phyloP scores from a whole-genome alignment of 352 stramenopile genomes.

The Phytopythium litorale region DNA sequence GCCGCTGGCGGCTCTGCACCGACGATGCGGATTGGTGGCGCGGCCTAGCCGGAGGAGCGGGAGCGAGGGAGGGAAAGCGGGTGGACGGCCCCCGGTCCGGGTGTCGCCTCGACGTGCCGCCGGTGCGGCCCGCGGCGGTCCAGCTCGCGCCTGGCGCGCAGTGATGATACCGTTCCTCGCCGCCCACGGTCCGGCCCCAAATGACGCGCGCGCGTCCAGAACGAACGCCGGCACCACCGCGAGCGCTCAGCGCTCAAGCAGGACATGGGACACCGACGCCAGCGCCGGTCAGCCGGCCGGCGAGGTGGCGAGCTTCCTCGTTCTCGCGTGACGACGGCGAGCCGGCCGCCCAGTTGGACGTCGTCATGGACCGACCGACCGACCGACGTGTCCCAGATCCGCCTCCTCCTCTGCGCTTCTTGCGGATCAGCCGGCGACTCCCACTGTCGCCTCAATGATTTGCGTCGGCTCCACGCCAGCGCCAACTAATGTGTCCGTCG shows the following conservation, averaged over 20 bases:
- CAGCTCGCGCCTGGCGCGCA: background rate
- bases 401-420: background rate
- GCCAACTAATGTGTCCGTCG: background rate
- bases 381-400: constrained; percentile 1
- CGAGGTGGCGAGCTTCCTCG: too few relatives aligned
- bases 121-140: background rate
- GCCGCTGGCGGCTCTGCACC: background rate
- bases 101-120: background rate
- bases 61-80: background rate
- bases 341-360: background rate
- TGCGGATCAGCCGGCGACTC: background rate
- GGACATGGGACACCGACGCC: too few relatives aligned
- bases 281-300: too few relatives aligned
- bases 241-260: too few relatives aligned
- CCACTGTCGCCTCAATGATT: background rate
- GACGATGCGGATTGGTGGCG: background rate
- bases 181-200: background rate
- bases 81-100: background rate
- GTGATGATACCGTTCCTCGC: background rate
- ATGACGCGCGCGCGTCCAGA: background rate
- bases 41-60: too few relatives aligned
- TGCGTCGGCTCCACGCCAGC: background rate
- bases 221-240: background rate
- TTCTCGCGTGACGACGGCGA: constrained; percentile 2
- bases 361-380: background rate